These are phyloP conservation scores for Blastocystis sp. DNA, from an alignment of 352 stramenopile species.

Conservation along the genomic window DNA sequence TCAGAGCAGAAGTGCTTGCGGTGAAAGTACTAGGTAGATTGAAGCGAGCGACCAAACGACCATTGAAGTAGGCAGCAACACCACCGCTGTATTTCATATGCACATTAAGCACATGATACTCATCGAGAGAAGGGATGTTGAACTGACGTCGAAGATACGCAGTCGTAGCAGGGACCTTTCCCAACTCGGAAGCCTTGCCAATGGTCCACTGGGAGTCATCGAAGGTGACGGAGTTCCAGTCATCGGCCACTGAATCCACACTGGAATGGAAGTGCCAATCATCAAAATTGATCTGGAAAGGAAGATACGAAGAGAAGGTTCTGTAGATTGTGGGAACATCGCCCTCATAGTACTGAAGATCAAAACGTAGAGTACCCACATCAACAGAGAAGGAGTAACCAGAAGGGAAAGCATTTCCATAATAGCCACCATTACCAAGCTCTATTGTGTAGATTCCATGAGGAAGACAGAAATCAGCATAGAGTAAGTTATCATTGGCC, in stretches of 20 bases:
- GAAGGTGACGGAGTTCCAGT: not conserved
- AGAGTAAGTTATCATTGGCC: not conserved
- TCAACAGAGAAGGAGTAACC: slow-evolving; percentile 20
- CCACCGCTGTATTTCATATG: slow-evolving; percentile 23
- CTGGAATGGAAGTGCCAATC: not conserved
- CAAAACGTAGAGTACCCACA: slow-evolving; percentile 28
- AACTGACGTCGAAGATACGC: slow-evolving; percentile 21
- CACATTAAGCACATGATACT: slow-evolving; percentile 35
- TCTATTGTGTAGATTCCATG: slow-evolving; percentile 44
- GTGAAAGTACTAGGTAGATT: slow-evolving; percentile 8
- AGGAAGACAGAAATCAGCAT: slow-evolving; percentile 41
- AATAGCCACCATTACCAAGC: not conserved
- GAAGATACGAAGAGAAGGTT: slow-evolving; percentile 33
- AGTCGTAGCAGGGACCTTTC: not conserved
- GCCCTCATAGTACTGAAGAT: not conserved
- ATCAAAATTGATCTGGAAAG: slow-evolving; percentile 48
- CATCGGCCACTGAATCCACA: not conserved
- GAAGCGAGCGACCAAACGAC: slow-evolving; percentile 1
- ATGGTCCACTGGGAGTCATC: not conserved
- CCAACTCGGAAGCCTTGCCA: slow-evolving; percentile 7
- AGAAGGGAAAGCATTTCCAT: not conserved
- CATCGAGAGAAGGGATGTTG: slow-evolving; percentile 38
- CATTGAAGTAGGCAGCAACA: slow-evolving; percentile 41
- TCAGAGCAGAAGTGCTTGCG: not conserved
- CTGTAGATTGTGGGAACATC: not conserved